Percentiles rank a stretch among this genome's conserved stretches.
phyloP scores from a whole-genome alignment of 129 eudicot genomes.

The Scalesia atractyloides region DNA sequence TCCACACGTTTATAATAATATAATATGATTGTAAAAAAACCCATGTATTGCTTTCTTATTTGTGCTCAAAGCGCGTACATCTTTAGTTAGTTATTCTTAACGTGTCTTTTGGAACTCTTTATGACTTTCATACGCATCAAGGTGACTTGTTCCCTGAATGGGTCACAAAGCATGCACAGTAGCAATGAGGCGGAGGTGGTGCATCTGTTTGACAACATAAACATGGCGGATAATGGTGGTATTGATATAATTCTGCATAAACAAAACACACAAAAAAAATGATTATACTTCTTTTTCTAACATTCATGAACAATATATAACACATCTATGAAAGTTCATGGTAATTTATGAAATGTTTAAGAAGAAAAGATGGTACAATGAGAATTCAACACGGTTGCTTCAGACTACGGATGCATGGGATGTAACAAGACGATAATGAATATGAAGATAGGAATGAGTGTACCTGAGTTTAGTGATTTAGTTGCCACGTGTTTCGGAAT shows the following conservation, averaged over 20 bases:
- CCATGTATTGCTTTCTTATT: background rate
- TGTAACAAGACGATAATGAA: slow-evolving; percentile 24
- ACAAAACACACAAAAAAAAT: background rate
- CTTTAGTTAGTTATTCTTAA: background rate
- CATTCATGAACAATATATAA: too few species aligned
- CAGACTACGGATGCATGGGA: slow-evolving; percentile 14
- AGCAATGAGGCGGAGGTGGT: slow-evolving; percentile 34
- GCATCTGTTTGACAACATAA: slow-evolving; percentile 35
- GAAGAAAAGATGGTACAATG: slow-evolving; percentile 6
- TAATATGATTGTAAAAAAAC: background rate
- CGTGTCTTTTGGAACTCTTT: background rate
- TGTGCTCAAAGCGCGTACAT: background rate
- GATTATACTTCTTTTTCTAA: background rate
- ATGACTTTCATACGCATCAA: background rate
- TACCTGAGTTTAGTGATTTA: background rate
- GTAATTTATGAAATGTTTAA: background rate
- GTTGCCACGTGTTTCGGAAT: background rate
- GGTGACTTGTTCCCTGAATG: slow-evolving; percentile 26
- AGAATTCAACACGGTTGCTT: slow-evolving; percentile 27
- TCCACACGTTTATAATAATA: too few species aligned
- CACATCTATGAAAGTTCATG: background rate
- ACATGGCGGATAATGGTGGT: slow-evolving; percentile 28
- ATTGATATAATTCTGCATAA: slow-evolving; percentile 27
- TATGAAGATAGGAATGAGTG: slow-evolving; percentile 6
- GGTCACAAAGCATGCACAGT: slow-evolving; percentile 30